Conservation (phyloP, 2,329 filamentous ascomycete genomes). For the Pseudogymnoascus sp. region DNA sequence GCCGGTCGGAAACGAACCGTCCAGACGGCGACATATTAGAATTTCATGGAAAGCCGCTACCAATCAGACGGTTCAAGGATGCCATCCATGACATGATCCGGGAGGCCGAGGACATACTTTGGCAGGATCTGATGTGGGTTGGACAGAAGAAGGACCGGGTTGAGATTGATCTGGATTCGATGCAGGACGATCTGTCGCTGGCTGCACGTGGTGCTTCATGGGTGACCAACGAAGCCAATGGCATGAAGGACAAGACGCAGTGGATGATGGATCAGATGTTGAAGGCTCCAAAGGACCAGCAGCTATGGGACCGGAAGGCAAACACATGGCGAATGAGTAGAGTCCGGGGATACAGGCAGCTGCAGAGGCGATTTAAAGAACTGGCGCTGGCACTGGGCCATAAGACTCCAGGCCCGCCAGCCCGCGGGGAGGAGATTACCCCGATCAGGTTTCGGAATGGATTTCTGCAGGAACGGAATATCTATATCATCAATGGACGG, state of each 20-base stretch:
- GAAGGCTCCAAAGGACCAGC: background rate
- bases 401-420: background rate
- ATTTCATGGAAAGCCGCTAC: background rate
- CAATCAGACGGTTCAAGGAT: background rate
- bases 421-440: background rate
- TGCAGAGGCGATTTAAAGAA: background rate
- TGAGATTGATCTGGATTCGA: background rate
- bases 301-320: background rate
- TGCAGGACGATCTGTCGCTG: background rate
- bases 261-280: background rate
- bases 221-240: background rate
- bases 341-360: background rate
- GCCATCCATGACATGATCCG: background rate
- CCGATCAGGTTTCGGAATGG: background rate
- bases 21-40: background rate
- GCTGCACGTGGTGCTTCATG: background rate
- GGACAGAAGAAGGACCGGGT: background rate
- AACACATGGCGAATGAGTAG: background rate
- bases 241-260: background rate
- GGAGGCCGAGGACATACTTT: background rate
- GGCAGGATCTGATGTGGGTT: background rate
- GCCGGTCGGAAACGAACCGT: background rate
- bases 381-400: background rate
- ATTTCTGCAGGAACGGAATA: background rate
- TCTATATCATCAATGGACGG: background rate